These are phyloP conservation scores for Obelidium mucronatum DNA, from an alignment of 192 early-diverging fungal species.

Conservation along the genomic window DNA sequence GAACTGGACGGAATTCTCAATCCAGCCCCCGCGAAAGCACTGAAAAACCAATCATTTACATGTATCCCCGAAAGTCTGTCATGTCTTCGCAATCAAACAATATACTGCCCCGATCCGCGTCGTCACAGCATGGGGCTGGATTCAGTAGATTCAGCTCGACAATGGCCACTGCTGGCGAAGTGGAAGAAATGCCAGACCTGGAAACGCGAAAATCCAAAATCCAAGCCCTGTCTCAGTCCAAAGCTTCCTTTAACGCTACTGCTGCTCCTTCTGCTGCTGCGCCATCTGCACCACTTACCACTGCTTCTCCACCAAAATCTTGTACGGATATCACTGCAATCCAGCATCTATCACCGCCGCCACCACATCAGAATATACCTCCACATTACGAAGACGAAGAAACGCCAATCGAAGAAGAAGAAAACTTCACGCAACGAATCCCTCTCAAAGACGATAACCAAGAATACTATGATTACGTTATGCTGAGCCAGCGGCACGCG, in stretches of 20 bases:
- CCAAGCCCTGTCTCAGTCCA: slow-evolving; percentile 16
- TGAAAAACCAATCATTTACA: slow-evolving; percentile 49
- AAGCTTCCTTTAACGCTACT: background rate
- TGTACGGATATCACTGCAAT: background rate
- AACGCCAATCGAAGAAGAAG: background rate
- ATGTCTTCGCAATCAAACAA: slow-evolving; percentile 18
- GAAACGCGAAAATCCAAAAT: background rate
- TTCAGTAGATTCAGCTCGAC: background rate
- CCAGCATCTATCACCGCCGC: too few relatives aligned
- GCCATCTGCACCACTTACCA: background rate
- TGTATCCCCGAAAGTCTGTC: slow-evolving; percentile 60
- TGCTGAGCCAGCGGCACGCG: slow-evolving; percentile 58
- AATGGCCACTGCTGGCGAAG: background rate
- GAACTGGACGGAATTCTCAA: background rate
- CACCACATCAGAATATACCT: too few relatives aligned
- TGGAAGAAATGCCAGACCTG: background rate
- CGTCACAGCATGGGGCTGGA: background rate
- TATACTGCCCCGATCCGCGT: background rate
- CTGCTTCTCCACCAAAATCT: background rate
- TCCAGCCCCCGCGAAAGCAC: background rate
- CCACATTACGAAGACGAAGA: background rate
- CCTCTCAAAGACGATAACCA: slow-evolving; percentile 43
- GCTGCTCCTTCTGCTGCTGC: background rate
- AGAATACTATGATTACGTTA: slow-evolving; percentile 65
- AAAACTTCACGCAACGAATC: background rate